Evolutionary conservation across 352 stramenopile genomes (phyloP).

Genomic region (Pythium periplocum): DNA sequence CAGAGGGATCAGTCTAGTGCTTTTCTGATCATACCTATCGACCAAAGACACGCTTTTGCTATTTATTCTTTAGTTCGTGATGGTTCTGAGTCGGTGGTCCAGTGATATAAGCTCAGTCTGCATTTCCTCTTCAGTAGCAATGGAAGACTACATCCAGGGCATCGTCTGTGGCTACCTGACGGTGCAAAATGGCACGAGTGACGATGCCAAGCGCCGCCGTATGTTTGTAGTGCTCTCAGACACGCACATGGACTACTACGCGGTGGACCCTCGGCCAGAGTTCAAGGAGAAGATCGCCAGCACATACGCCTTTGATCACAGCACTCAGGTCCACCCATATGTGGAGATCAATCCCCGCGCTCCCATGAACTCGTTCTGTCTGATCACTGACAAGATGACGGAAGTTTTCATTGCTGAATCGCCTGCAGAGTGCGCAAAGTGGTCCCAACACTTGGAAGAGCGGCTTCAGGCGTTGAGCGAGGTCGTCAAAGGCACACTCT

Average conservation of each 20-base stretch:
- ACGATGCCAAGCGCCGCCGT: constrained; percentile 41
- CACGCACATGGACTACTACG: constrained; percentile 73
- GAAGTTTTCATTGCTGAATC: constrained; percentile 60
- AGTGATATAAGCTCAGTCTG: too few species aligned
- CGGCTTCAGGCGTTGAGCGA: constrained; percentile 41
- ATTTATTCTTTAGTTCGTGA: too few species aligned
- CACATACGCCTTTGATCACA: constrained; percentile 41
- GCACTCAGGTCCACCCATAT: constrained; percentile 49
- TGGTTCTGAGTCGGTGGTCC: too few species aligned
- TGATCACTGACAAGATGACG: constrained; percentile 55
- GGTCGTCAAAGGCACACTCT: constrained; percentile 40
- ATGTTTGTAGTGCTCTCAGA: constrained; percentile 75
- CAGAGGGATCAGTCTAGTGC: too few species aligned
- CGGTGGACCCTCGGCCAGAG: constrained; percentile 44
- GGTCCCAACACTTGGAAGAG: constrained; percentile 43
- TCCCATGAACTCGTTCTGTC: constrained; percentile 47
- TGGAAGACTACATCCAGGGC: constrained; percentile 74
- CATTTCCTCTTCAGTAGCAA: constrained; percentile 3
- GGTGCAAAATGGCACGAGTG: constrained; percentile 45
- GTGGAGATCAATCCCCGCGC: constrained; percentile 57
- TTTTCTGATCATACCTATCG: too few species aligned
- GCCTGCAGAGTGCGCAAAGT: constrained; percentile 35
- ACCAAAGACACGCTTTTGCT: too few species aligned
- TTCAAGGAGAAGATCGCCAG: constrained; percentile 54
- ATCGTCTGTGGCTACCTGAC: constrained; percentile 60